These are phyloP conservation scores for Elongisporangium anandrum DNA, from an alignment of 352 stramenopile genomes.

Conservation along the genomic window DNA sequence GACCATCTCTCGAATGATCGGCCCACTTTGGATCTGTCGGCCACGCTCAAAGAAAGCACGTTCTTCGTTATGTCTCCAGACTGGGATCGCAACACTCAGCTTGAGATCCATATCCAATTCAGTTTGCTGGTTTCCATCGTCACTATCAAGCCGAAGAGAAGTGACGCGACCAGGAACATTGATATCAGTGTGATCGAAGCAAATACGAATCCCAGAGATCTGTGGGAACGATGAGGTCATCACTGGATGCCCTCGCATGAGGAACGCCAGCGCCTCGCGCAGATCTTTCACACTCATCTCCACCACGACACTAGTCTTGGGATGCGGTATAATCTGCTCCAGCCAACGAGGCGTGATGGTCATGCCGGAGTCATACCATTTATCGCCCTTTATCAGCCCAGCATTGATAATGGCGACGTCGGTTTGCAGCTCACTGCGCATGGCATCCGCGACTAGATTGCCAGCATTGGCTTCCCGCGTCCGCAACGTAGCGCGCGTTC, in stretches of 20 bases:
- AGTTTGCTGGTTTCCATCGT: neutral
- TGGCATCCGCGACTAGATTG: conserved; percentile 72
- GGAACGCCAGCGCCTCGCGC: conserved; percentile 46
- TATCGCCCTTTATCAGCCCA: conserved; percentile 79
- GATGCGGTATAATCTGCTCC: conserved; percentile 62
- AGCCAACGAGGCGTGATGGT: conserved; percentile 59
- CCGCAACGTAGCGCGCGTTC: conserved; percentile 51
- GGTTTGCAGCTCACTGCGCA: conserved; percentile 44
- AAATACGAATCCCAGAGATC: conserved; percentile 46
- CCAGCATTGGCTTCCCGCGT: conserved; percentile 66
- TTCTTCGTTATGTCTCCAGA: conserved; percentile 17
- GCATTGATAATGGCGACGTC: conserved; percentile 73
- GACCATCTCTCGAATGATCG: conserved; percentile 29
- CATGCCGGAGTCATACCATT: conserved; percentile 40
- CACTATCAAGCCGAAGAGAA: conserved; percentile 22
- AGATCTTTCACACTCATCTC: conserved; percentile 42
- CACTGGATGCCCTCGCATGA: conserved; percentile 50
- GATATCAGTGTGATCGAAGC: conserved; percentile 23
- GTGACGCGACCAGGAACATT: conserved; percentile 13
- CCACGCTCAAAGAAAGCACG: conserved; percentile 29
- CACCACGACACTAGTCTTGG: conserved; percentile 47
- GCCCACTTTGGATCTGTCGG: conserved; percentile 9
- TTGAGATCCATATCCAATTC: conserved; percentile 7
- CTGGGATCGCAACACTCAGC: conserved; percentile 25
- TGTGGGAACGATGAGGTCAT: conserved; percentile 77